Conservation (phyloP, 306 rosid species). For the Acacia crassicarpa region DNA sequence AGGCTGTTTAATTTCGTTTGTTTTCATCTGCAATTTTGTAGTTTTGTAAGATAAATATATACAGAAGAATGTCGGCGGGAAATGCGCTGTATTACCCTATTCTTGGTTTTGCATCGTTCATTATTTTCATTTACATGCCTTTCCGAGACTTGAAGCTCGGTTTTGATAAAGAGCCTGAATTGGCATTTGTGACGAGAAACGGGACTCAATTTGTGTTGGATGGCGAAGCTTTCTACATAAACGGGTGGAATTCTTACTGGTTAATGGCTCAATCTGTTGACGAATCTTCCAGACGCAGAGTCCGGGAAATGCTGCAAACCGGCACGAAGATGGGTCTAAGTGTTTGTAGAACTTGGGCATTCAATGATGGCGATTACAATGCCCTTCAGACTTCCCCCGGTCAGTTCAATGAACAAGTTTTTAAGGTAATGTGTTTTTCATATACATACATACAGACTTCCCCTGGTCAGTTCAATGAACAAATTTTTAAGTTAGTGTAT, state of each 20-base stretch:
- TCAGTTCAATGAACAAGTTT: constrained; percentile 72
- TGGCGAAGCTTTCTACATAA: constrained; percentile 73
- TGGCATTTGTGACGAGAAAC: constrained; percentile 77
- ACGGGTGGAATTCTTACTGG: constrained; percentile 99
- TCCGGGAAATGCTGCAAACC: constrained; percentile 63
- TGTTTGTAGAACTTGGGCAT: constrained; percentile 97
- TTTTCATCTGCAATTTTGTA: constrained; percentile 7
- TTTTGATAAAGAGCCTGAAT: constrained; percentile 32
- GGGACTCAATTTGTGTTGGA: constrained; percentile 73
- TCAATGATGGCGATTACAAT: constrained; percentile 85
- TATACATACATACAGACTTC: constrained; percentile 37
- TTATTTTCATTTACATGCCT: constrained; percentile 73
- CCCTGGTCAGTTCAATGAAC: constrained; percentile 83
- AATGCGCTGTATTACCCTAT: constrained; percentile 70
- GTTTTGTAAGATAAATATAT: neutral
- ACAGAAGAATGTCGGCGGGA: constrained; percentile 53
- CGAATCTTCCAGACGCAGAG: constrained; percentile 52
- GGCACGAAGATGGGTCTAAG: constrained; percentile 94
- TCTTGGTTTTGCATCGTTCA: constrained; percentile 67
- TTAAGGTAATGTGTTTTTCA: constrained; percentile 53
- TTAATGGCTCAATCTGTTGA: constrained; percentile 82
- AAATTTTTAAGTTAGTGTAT: constrained; percentile 65
- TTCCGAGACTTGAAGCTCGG: constrained; percentile 60
- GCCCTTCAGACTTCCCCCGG: constrained; percentile 96
- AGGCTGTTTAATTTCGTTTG: constrained; percentile 36